phyloP scores from a whole-genome alignment of 371 early-diverging fungal species.

The Umbelopsis sp. region DNA sequence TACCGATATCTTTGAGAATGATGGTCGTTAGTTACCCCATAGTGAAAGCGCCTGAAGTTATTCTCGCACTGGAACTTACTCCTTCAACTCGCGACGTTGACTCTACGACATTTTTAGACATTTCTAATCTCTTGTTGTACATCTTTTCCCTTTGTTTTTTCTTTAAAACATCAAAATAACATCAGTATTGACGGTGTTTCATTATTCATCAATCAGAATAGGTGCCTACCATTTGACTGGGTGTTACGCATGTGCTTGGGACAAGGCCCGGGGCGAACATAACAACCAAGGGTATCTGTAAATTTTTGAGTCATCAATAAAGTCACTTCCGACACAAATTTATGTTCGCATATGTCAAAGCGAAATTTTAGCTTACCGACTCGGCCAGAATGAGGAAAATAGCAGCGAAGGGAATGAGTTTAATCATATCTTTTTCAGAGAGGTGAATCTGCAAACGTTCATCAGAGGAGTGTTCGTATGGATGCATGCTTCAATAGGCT shows the following conservation, averaged over 20 bases:
- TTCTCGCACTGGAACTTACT: slow-evolving; percentile 25
- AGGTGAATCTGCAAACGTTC: slow-evolving; percentile 40
- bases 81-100: slow-evolving; percentile 37
- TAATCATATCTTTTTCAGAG: slow-evolving; percentile 57
- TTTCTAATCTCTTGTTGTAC: slow-evolving; percentile 55
- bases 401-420: slow-evolving; percentile 64
- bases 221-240: slow-evolving; percentile 56
- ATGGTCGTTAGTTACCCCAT: too few species aligned
- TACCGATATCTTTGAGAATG: slow-evolving; percentile 43
- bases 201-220: too few species aligned
- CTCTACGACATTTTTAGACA: slow-evolving; percentile 51
- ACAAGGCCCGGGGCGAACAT: slow-evolving; percentile 63
- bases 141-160: slow-evolving; percentile 59
- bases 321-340: not conserved
- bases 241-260: slow-evolving; percentile 65
- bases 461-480: not conserved
- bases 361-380: slow-evolving; percentile 37
- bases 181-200: too few species aligned
- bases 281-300: slow-evolving; percentile 61
- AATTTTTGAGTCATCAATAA: not conserved
- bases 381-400: slow-evolving; percentile 61
- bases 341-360: not conserved
- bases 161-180: slow-evolving; percentile 28
- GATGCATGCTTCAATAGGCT: not conserved
- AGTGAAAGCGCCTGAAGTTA: too few species aligned